Evolutionary conservation across 2,329 filamentous ascomycete genomes (phyloP), one percentile per base, ranked within the genome.

Genomic region (Fusarium nanum): DNA sequence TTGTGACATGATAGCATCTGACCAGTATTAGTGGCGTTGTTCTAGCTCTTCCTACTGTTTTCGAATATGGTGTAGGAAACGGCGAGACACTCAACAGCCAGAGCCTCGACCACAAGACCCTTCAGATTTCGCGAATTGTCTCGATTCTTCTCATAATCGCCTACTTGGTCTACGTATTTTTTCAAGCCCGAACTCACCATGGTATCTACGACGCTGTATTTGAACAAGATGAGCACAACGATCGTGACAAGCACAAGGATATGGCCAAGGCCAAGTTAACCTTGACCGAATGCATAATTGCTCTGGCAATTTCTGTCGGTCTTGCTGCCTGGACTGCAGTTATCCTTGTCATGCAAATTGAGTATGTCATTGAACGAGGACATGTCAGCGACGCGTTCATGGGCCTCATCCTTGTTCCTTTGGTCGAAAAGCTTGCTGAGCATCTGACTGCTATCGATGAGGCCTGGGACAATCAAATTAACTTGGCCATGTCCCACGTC

Each of bases 381-480:
- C 71, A 77, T 60, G 79, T 88, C 18, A 84, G 84, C 0, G 85
- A 87, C 57, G 81, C 86, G 2, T 87, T 87, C 67, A 86, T 88
- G 80, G 86, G 93, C 74, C 83, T 97, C 40, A 95, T 96, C 70
- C 85, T 97, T 1, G 87, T 96, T 7, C 91, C 92, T 6, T 85
- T 97, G 0, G 93, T 96, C 8, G 93, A 97, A 77, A 97, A 97
- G 80, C 90, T 92, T 5, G 93, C 93, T 14, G 93, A 97, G 79
- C 93, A 97, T 79, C 82, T 97, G 48, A 94, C 92, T 3, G 92
- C 93, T 44, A 85, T 97, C 62, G 92, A 96, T 73, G 93, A 97
- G 84, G 93, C 93, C 25, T 95, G 89, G 85, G 91, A 93, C 73
- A 89, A 92, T 77, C 89, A 91, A 77, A 93, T 94, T 85, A 96